Conservation (phyloP, 345 rosid genomes). For the Salix exigua region DNA sequence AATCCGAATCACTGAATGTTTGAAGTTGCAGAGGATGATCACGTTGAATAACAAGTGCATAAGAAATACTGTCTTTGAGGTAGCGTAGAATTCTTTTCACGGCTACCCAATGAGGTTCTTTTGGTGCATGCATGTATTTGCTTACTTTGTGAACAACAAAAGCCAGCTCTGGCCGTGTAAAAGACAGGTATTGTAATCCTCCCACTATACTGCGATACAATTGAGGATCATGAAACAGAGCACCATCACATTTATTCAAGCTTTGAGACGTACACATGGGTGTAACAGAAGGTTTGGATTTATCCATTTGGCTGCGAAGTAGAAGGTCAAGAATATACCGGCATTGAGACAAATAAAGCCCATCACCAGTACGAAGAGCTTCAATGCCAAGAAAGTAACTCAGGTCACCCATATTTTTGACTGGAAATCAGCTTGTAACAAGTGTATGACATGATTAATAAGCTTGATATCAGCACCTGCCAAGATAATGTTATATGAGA, state of each 20-base stretch:
- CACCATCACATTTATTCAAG: accelerated
- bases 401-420: neutral
- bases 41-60: too few species aligned
- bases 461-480: neutral
- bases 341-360: accelerated
- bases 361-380: accelerated
- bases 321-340: neutral
- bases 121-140: neutral
- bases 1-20: neutral
- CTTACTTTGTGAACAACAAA: neutral
- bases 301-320: neutral
- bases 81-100: neutral
- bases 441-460: too few species aligned
- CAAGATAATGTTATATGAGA: neutral
- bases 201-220: neutral
- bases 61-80: accelerated
- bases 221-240: accelerated
- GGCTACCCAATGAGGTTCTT: accelerated
- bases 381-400: accelerated
- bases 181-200: accelerated
- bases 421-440: too few species aligned
- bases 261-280: accelerated
- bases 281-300: accelerated
- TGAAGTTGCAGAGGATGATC: neutral
- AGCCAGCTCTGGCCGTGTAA: neutral